Base-by-base conservation (phyloP, 495 filamentous ascomycete genomes). In the Aspergillus cavernicola region DNA sequence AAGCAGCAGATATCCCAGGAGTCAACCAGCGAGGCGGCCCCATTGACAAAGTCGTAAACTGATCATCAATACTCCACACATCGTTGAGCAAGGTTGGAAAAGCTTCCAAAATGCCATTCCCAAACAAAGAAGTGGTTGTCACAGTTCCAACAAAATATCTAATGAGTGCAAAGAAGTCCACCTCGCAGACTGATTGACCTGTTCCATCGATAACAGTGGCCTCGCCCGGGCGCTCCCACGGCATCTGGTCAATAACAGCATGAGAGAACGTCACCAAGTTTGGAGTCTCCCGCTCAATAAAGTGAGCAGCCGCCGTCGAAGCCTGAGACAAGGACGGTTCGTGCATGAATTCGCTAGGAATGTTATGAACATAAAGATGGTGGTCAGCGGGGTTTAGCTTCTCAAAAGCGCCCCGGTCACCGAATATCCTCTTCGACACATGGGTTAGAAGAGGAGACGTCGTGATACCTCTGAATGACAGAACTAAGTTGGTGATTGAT, bases 241-340 rank as follows among this genome's bases (percentile, higher is more conserved):
- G 66, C 49, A 69, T 69, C 55, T 85, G 79, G 55, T 88, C 84
- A 22, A 87, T 79, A 5, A 76, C 60, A 39, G 81, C 82, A n/a
- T 69, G 66, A 31, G 67, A 74, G 55, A 84, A 85, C 6, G 77
- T 80, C 22, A 86, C 79, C 26, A 88, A 54, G 46, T 80, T 76
- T 0, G 55, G 74, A 56, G 50, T 76, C 50, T 64, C 74, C 47
- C 52, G 65, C 48, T 69, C 76, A 3, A 85, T 57, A 15, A 66
- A 53, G 0, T 52, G 52, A n/a, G 67, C 58, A 8, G 72, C 71
- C 2, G 56, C 28, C 2, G 57, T 44, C 4, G 75, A 67, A 13
- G 74, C 59, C 13, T 76, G 66, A 16, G 65, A 63, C 1, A 81
- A 46, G 26, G 73, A 68, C 5, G 71, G 62, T 29, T 81, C 77